Evolutionary conservation across 2,329 filamentous ascomycete genomes (phyloP), one percentile per base, ranked within the genome.

Genomic region (Cercospora nicotianae): DNA sequence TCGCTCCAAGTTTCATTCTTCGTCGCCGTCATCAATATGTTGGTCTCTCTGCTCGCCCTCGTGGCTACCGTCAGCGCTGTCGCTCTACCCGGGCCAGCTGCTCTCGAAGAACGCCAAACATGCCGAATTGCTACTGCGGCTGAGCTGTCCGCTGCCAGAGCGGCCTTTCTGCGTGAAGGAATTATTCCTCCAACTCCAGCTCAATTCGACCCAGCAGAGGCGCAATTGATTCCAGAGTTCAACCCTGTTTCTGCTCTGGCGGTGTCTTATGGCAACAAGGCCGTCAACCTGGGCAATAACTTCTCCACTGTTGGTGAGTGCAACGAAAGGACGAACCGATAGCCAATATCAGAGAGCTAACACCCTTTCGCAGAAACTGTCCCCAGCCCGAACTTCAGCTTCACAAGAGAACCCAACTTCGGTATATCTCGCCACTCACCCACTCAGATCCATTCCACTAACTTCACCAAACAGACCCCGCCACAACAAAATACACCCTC

Each of bases 401-500:
- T 75, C 69, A 68, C 72, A 7, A 64, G 68, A 12, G 73, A 75
- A 66, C 57, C 59, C 9, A 65, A 63, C 30, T 70, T 67, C 33
- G 69, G 63, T 65, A 60, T 13, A 13, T n/a, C 9, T n/a, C 28
- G 8, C 16, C 16, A 30, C 9, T 2, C 26, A 57, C 6, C 18
- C 8, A 8, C 23, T n/a, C n/a, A 3, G 6, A 1, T 0, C 6
- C 26, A n/a, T 36, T 33, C 30, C 28, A n/a, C 42, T 60, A 20
- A 42, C 20, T 31, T 5, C 3, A 33, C 23, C 13, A 48, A 58
- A 73, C 39, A 62, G 64, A 75, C 39, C 69, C 74, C 13, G 26
- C 65, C 9, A 72, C 33, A 13, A 75, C 73, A 5, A 74, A 74
- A 20, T 75, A 75, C 68, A 72, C 70, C 31, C 66, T 74, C 69